Evolutionary conservation across 805 yeast genomes (phyloP), one percentile per base, ranked within the genome.

Genomic region (Zygoascus flipseniorum): DNA sequence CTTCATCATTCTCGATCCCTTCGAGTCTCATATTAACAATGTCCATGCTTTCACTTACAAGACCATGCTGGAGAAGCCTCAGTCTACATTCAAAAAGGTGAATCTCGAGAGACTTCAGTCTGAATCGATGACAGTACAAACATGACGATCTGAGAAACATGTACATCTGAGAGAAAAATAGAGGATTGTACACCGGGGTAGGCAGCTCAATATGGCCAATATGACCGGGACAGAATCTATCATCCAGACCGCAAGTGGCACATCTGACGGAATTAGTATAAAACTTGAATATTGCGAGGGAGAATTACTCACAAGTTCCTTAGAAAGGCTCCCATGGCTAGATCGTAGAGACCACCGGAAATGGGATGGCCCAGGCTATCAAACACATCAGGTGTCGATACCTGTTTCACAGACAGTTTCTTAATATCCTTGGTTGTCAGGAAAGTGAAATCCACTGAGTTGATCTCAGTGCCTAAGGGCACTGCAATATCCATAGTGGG

Each of bases 191-290:
- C 45, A 88, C 95, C 3, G 98, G 96, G 43, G 89, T 84, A 5
- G 99, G 99, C 58, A 93, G 77, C 68, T 92, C 97, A 58, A 93
- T 89, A 69, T 93, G 99, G 56, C 99, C 99, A 69, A 89, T 89
- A 69, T 93, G 99, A 47, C 99, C 99, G 3, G 97, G 97, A 74
- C 99, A 93, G 62, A 81, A 83, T 65, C 85, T 82, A 61, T 92
- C 97, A 67, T 90, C 96, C 57, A 92, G 76, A 18, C 98, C 97
- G 79, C 99, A 93, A 1, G 98, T 92, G 20, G 93, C 78, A 79
- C 99, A 89, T 49, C 72, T 68, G 53, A 45, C 18, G 18, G 35
- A 37, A 28, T 8, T 19, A 23, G 28, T 8, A 14, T 5, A 6
- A 35, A 13, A 20, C 5, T 37, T 16, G 16, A 19, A 44, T 2